A percentile compares a stretch with the other conserved stretches of the same genome.
These are phyloP conservation scores for Wickerhamomyces sp. DNA, from an alignment of 1,139 yeast genomes.

Conservation along the genomic window DNA sequence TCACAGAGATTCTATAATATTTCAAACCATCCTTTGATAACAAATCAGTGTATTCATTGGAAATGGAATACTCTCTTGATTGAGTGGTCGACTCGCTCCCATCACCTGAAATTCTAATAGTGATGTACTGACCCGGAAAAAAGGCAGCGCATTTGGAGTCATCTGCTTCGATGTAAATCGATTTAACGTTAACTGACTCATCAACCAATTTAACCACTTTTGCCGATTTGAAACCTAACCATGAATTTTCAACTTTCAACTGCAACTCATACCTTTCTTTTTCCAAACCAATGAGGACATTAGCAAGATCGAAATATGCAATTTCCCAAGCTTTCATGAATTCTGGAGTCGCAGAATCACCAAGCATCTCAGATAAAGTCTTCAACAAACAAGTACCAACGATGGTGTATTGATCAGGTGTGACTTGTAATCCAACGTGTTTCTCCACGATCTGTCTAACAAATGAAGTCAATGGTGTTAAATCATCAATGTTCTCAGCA, in stretches of 20 bases:
- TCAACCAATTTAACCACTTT: constrained; percentile 36
- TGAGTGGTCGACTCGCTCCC: constrained; percentile 29
- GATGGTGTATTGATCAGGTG: constrained; percentile 59
- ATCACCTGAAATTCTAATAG: constrained; percentile 39
- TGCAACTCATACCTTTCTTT: constrained; percentile 37
- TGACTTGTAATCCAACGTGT: constrained; percentile 60
- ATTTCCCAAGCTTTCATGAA: constrained; percentile 61
- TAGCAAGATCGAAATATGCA: constrained; percentile 63
- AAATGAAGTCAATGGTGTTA: constrained; percentile 46
- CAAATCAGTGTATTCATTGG: constrained; percentile 28
- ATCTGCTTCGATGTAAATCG: constrained; percentile 45
- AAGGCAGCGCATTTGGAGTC: constrained; percentile 35
- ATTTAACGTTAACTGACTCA: constrained; percentile 46
- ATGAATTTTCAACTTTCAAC: constrained; percentile 29
- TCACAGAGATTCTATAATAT: constrained; percentile 50
- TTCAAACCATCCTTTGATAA: constrained; percentile 21
- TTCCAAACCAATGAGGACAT: constrained; percentile 54
- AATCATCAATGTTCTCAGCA: constrained; percentile 59
- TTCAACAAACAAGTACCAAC: constrained; percentile 53
- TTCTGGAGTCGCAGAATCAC: constrained; percentile 51
- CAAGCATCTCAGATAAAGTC: constrained; percentile 52
- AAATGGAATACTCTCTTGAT: constrained; percentile 51
- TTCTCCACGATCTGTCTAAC: constrained; percentile 59
- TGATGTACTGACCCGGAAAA: constrained; percentile 57
- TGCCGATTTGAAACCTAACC: constrained; percentile 56